Base-by-base conservation (phyloP, 2,329 filamentous ascomycete genomes). In the Sporothrix pallida region DNA sequence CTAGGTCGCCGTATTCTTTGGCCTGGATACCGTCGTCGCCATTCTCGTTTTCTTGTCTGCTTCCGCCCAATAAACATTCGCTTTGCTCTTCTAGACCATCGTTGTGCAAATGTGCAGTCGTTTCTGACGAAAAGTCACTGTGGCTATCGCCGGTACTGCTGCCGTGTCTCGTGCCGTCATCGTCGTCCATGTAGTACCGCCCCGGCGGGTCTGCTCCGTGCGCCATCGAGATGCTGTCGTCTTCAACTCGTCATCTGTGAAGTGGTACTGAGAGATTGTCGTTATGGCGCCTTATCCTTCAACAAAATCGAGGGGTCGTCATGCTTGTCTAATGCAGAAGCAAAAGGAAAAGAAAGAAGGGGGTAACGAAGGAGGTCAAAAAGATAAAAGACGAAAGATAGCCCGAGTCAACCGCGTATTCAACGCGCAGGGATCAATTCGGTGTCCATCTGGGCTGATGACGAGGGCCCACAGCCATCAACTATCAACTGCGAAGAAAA, bases 391-490 rank as follows among this genome's bases (percentile, higher is more conserved):
- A 10, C 52, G 20, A 23, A 50, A 50, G 12, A 68, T 2, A 23
- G 17, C 10, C 3, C 31, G 31, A 31, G 23, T 54, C 50, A 37
- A 70, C 67, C 23, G 10, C 37, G 62, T 26, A 26, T 42, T 15
- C 62, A n/a, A 67, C 44, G 65, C 23, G 52, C 68, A 58, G 37
- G 52, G 52, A 46, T 46, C n/a, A 9, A 46, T 17, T 52, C 31
- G 48, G 67, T 44, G 65, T 42, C 67, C 50, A 42, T 42, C 17
- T 70, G 56, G 67, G 50, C 54, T 48, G 67, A 23, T 54, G 42
- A n/a, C 31, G 23, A 26, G 15, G 50, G 31, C 67, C 50, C 50
- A 46, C n/a, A 54, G 62, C 26, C 42, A 23, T 56, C 52, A 20
- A 44, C 62, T 15, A 48, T 37, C 17, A 42, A 62, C n/a, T 37